Evolutionary conservation across 2,329 filamentous ascomycete genomes (phyloP).

Genomic region (Fusarium lyarnte): DNA sequence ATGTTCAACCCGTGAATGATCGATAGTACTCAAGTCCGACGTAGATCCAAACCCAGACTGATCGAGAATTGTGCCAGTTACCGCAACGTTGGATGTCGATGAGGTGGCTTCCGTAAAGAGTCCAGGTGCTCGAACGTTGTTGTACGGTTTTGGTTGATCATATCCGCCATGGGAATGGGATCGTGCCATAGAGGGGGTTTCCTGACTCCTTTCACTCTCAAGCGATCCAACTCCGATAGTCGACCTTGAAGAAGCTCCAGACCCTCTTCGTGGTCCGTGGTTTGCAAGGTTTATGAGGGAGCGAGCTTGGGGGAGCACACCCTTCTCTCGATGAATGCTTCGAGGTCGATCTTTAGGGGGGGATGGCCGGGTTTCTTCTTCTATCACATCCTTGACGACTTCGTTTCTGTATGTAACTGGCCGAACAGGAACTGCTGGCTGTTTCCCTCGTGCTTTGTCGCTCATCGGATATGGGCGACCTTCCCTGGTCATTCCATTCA

Average conservation of each 20-base stretch:
- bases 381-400: slow-evolving; percentile 4
- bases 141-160: slow-evolving; percentile 27
- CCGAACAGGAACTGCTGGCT: slow-evolving; percentile 46
- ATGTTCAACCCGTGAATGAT: slow-evolving; percentile 31
- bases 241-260: slow-evolving; percentile 37
- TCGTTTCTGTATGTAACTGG: slow-evolving; percentile 26
- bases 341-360: slow-evolving; percentile 16
- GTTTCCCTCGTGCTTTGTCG: slow-evolving; percentile 61
- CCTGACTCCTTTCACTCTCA: slow-evolving; percentile 30
- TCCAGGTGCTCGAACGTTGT: slow-evolving; percentile 34
- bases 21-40: slow-evolving; percentile 42
- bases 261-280: slow-evolving; percentile 33
- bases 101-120: slow-evolving; percentile 51
- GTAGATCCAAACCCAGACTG: slow-evolving; percentile 47
- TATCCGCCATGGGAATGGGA: slow-evolving; percentile 48
- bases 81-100: slow-evolving; percentile 54
- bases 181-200: slow-evolving; percentile 44
- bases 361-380: slow-evolving; percentile 2
- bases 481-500: slow-evolving; percentile 9
- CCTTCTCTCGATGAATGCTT: slow-evolving; percentile 22
- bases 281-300: slow-evolving; percentile 39
- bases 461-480: slow-evolving; percentile 43
- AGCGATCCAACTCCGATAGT: slow-evolving; percentile 36
- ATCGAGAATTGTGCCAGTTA: slow-evolving; percentile 57
- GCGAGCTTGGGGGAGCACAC: slow-evolving; percentile 34